Conservation (phyloP, 169 alveolate species). For the Blepharisma undulans region DNA sequence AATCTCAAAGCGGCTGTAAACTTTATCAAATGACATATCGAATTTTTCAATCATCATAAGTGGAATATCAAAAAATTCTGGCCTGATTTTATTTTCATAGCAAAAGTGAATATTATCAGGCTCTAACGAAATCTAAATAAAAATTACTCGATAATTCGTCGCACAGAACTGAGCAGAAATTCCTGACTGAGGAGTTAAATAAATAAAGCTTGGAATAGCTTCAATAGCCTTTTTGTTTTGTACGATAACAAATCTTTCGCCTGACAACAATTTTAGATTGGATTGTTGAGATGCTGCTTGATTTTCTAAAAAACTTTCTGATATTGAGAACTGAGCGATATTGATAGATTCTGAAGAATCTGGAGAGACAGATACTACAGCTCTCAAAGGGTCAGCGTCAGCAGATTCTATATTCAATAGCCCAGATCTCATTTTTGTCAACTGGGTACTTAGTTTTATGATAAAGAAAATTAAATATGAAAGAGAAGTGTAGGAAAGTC, state of each 20-base stretch:
- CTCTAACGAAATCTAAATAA: neutral
- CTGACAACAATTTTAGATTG: neutral
- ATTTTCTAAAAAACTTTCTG: neutral
- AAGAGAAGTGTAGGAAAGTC: neutral
- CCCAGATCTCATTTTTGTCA: neutral
- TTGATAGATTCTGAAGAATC: neutral
- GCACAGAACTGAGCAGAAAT: neutral
- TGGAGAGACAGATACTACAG: neutral
- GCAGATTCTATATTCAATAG: neutral
- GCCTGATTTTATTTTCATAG: conserved; percentile 18
- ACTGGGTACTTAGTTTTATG: neutral
- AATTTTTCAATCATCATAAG: conserved; percentile 8
- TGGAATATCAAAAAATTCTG: conserved; percentile 40
- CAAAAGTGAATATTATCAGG: neutral
- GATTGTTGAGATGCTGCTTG: neutral
- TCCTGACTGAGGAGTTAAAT: neutral
- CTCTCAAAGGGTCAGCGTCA: conserved; percentile 2
- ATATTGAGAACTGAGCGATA: neutral
- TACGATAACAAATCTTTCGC: neutral
- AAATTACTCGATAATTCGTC: conserved; percentile 5
- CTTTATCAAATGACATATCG: conserved; percentile 27
- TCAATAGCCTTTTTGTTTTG: neutral
- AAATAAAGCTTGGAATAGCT: neutral
- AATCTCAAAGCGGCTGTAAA: neutral
- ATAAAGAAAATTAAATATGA: neutral